Percentiles rank a stretch among this genome's conserved stretches.
These are phyloP conservation scores for Xanthoceras sorbifolium DNA, from an alignment of 345 rosid genomes.

Conservation along the genomic window DNA sequence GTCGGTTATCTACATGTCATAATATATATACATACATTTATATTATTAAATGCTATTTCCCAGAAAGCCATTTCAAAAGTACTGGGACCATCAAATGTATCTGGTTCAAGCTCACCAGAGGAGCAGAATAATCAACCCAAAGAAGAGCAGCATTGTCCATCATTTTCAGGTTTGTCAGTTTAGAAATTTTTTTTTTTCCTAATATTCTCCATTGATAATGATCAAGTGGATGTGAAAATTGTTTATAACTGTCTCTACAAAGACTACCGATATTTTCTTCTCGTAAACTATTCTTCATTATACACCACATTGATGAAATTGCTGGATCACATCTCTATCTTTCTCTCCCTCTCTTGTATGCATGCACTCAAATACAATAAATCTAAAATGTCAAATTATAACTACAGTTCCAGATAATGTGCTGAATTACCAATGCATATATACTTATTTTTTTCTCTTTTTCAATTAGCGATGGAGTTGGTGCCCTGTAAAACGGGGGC, in stretches of 20 bases:
- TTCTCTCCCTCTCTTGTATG: background rate
- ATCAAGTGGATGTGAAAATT: background rate
- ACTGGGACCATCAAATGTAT: constrained; percentile 40
- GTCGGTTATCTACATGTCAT: background rate
- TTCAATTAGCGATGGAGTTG: constrained; percentile 1
- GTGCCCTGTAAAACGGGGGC: background rate
- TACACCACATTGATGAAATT: background rate
- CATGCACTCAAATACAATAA: background rate
- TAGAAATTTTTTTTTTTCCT: background rate
- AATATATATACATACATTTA: background rate
- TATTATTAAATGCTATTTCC: constrained; percentile 14
- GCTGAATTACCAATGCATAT: background rate
- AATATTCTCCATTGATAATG: background rate
- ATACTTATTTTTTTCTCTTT: background rate
- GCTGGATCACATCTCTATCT: background rate
- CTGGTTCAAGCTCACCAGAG: constrained; percentile 49
- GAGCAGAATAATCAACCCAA: constrained; percentile 37
- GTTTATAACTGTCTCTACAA: background rate
- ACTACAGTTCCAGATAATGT: background rate
- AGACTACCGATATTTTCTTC: background rate
- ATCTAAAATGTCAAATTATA: constrained; percentile 5
- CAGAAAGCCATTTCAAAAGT: constrained; percentile 38
- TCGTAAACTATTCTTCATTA: background rate
- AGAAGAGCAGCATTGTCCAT: constrained; percentile 41
- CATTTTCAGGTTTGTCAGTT: constrained; percentile 56